Conservation (phyloP, 2,329 filamentous ascomycete genomes). For the Cladosporium halotolerans region DNA sequence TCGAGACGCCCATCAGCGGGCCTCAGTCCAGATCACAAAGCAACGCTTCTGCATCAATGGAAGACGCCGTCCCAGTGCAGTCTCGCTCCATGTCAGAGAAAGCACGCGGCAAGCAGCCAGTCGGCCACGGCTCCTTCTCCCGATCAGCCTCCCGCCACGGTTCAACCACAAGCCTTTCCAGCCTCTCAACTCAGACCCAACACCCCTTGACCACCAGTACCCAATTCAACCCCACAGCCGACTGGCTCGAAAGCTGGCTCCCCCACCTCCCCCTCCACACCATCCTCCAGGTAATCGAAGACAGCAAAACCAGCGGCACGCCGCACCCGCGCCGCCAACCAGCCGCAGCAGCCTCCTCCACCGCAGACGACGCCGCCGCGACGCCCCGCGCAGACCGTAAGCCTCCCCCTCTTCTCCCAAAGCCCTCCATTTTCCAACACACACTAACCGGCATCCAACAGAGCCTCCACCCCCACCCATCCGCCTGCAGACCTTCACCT, state of each 20-base stretch:
- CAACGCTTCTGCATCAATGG: conserved; percentile 49
- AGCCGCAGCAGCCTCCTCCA: background rate
- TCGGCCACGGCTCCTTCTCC: conserved; percentile 73
- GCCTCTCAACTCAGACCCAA: conserved; percentile 52
- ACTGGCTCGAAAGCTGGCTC: conserved; percentile 92
- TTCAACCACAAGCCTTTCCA: conserved; percentile 67
- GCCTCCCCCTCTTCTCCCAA: conserved; percentile 38
- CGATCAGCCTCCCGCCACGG: conserved; percentile 65
- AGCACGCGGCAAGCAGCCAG: conserved; percentile 90
- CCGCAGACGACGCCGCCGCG: background rate
- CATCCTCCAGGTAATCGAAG: conserved; percentile 66
- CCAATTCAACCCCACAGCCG: conserved; percentile 68
- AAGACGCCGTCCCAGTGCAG: conserved; percentile 77
- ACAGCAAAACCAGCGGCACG: conserved; percentile 25
- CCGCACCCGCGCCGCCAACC: background rate
- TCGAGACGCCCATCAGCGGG: conserved; percentile 7
- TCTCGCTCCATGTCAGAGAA: conserved; percentile 94
- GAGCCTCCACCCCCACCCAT: conserved; percentile 33
- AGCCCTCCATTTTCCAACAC: conserved; percentile 50
- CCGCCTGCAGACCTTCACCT: conserved; percentile 83
- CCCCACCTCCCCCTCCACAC: conserved; percentile 85
- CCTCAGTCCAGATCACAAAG: conserved; percentile 6
- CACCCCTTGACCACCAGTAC: conserved; percentile 42
- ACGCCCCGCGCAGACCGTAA: conserved; percentile 4
- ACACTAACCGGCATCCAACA: conserved; percentile 41